Percentiles rank a stretch among this genome's conserved stretches.
These are phyloP conservation scores for Pontederia crassipes DNA, from an alignment of 176 grass and related monocot species.

Conservation along the genomic window DNA sequence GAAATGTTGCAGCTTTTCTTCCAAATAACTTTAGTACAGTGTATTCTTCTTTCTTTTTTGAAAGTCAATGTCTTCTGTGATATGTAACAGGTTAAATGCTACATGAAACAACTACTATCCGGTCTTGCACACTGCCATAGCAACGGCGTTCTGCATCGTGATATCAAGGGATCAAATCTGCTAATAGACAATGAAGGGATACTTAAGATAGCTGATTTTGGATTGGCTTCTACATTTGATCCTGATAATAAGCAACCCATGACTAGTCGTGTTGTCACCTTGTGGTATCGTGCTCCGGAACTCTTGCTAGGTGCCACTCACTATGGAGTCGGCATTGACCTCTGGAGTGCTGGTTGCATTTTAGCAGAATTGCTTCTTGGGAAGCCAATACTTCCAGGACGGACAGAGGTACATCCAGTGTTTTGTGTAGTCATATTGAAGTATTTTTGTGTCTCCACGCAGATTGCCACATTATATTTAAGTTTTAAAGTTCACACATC, in stretches of 20 bases:
- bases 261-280: slow-evolving; percentile 40
- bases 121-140: slow-evolving; percentile 41
- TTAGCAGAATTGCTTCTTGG: slow-evolving; percentile 33
- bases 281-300: slow-evolving; percentile 48
- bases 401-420: slow-evolving; percentile 32
- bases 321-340: slow-evolving; percentile 33
- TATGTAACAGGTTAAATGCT: slow-evolving; percentile 42
- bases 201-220: slow-evolving; percentile 50
- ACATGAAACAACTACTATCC: slow-evolving; percentile 41
- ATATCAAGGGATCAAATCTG: slow-evolving; percentile 46
- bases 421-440: background rate
- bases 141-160: slow-evolving; percentile 36
- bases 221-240: slow-evolving; percentile 32
- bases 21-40: no score
- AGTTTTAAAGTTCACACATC: no score
- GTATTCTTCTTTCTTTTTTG: background rate
- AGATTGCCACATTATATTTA: no score
- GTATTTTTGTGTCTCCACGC: no score
- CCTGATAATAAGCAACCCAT: slow-evolving; percentile 28
- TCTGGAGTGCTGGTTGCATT: slow-evolving; percentile 55
- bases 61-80: background rate
- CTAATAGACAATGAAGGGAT: slow-evolving; percentile 39
- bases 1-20: no score
- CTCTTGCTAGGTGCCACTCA: slow-evolving; percentile 32
- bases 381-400: slow-evolving; percentile 34